Evolutionary conservation across 2,329 filamentous ascomycete genomes (phyloP), one percentile per base, ranked within the genome.

Genomic region (Arachnomyces sp.): DNA sequence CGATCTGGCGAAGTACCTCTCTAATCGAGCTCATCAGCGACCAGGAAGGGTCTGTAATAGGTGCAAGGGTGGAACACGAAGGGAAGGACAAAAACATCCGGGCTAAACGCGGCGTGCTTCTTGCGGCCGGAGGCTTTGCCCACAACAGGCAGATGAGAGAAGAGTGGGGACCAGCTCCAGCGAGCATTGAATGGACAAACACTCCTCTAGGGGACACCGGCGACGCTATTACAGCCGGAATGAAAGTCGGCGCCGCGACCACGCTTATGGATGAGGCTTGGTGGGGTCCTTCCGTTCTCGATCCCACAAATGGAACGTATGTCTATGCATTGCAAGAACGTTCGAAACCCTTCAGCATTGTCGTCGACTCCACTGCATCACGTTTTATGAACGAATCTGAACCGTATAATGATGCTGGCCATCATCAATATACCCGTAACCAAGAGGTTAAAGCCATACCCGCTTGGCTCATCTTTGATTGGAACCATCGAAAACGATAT

Each of bases 91-190:
- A 52, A 4, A 43, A 39, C 2, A 47, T 63, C 35, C 39, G 50
- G 2, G 53, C 58, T 6, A 44, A 38, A 1, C 38, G 46, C n/a
- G 60, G 56, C 9, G 57, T 64, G 9, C 42, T 65, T 7, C 49
- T 65, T 7, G 53, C 54, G 5, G 59, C 58, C 5, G 62, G 59
- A 4, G 62, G 62, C 3, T 65, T 65, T 43, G 54, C 61, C 0
- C 49, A 51, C 12, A 61, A 62, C 36, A 31, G 39, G 5, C 37
- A 43, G 7, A 56, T 63, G 49, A 52, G 61, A n/a, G 39, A 54
- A 14, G 34, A 51, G 42, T 51, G 53, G 38, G 47, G 48, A 1
- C 37, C 43, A 5, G 15, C 42, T 2, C 49, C 48, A 7, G 45
- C 48, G 4, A 50, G 44, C 15, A 30, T 36, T 17, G 34, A 42